These are phyloP conservation scores for Cyberlindnera xylosilytica DNA, from an alignment of 805 yeast species.

Conservation along the genomic window DNA sequence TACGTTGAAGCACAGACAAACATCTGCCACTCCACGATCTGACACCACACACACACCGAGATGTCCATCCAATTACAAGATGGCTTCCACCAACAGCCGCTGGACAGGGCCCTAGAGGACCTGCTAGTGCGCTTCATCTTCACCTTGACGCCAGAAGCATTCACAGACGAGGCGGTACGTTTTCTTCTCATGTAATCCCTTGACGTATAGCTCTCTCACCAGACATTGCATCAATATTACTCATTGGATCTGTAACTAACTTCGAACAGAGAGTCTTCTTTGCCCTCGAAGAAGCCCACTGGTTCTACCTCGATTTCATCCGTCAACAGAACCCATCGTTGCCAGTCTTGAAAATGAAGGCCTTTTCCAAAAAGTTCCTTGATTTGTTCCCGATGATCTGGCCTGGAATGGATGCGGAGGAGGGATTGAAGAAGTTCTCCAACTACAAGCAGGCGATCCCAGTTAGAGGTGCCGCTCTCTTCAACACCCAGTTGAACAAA, in stretches of 20 bases:
- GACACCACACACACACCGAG: constrained; percentile 6
- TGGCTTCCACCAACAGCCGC: constrained; percentile 58
- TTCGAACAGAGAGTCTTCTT: constrained; percentile 64
- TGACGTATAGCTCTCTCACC: too few species aligned
- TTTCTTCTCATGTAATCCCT: neutral
- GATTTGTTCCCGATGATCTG: constrained; percentile 72
- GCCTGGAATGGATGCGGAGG: constrained; percentile 80
- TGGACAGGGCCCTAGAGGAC: constrained; percentile 79
- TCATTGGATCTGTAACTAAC: constrained; percentile 21
- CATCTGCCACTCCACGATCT: neutral
- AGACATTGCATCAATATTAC: too few species aligned
- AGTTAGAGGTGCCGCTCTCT: constrained; percentile 91
- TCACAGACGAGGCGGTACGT: constrained; percentile 58
- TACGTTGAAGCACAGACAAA: too few species aligned
- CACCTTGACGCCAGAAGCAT: constrained; percentile 89
- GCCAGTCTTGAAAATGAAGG: constrained; percentile 74
- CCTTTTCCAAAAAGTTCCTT: constrained; percentile 65
- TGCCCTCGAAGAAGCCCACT: constrained; percentile 96
- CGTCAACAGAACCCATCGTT: constrained; percentile 68
- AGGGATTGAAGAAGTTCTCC: constrained; percentile 75
- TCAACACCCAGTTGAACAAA: constrained; percentile 67
- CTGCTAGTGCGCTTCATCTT: constrained; percentile 84
- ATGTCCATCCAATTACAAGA: constrained; percentile 61
- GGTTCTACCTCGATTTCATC: constrained; percentile 90
- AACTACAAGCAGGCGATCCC: constrained; percentile 88